Conservation (phyloP, 108 stramenopile genomes). For the Fistulifera pelliculosa region DNA sequence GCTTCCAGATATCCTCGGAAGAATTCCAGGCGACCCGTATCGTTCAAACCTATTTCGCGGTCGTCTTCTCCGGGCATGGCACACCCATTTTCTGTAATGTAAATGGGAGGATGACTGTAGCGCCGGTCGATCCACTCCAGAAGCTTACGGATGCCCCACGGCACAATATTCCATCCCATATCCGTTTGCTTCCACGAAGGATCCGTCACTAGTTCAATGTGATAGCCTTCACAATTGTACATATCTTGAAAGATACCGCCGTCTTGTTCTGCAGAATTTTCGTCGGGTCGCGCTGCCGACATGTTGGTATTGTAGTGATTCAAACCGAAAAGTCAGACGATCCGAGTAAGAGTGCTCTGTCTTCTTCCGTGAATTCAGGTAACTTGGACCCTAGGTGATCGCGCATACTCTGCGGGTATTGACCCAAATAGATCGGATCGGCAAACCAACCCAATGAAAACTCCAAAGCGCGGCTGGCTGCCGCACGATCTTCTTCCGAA, state of each 20-base stretch:
- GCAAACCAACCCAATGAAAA: slow-evolving; percentile 87
- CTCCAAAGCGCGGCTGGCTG: slow-evolving; percentile 73
- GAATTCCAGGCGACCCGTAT: slow-evolving; percentile 40
- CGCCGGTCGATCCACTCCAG: slow-evolving; percentile 58
- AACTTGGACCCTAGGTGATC: slow-evolving; percentile 49
- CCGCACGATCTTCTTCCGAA: slow-evolving; percentile 42
- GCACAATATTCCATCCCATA: slow-evolving; percentile 66
- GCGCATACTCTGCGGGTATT: slow-evolving; percentile 79
- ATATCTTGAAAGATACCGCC: slow-evolving; percentile 67
- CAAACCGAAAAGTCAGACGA: slow-evolving; percentile 86
- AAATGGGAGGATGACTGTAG: slow-evolving; percentile 50
- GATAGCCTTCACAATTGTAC: slow-evolving; percentile 33
- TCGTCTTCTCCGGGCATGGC: slow-evolving; percentile 43
- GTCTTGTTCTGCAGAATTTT: slow-evolving; percentile 17
- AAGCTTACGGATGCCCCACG: slow-evolving; percentile 60
- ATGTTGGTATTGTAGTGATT: slow-evolving; percentile 80
- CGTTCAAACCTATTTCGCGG: slow-evolving; percentile 44
- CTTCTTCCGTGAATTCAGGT: slow-evolving; percentile 66
- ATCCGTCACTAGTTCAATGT: slow-evolving; percentile 38
- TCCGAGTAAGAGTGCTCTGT: slow-evolving; percentile 32
- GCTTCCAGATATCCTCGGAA: slow-evolving; percentile 56
- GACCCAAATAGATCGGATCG: slow-evolving; percentile 67
- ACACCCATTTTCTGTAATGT: slow-evolving; percentile 76
- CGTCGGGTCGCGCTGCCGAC: slow-evolving; percentile 26
- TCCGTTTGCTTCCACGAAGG: slow-evolving; percentile 48